Evolutionary conservation across 2,329 filamentous ascomycete genomes (phyloP), one percentile per base, ranked within the genome.

Genomic region (Fusarium sp.): DNA sequence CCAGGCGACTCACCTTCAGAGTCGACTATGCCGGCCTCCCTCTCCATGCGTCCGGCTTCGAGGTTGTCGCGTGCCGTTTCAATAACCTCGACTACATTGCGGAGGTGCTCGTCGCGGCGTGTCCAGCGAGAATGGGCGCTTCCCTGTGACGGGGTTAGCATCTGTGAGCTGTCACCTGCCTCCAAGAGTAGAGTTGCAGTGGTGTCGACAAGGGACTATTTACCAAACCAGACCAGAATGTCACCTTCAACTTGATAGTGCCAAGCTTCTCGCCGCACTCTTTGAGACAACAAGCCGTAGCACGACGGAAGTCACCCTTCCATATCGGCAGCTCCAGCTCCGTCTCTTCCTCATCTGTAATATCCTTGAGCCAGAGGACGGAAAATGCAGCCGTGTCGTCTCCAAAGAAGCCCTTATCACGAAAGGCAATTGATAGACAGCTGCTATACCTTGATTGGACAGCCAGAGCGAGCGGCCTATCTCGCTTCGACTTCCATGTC

Each of bases 361-460:
- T 84, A n/a, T 94, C 90, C 72, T 90, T 89, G 20, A 94, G 85
- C 92, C 92, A 94, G 2, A 93, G 82, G 3, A 93, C 86, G 8
- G 88, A 87, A 75, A 93, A 92, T 0, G 90, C 92, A 2, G 86
- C 83, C 0, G 89, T 90, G 65, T 86, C 88, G 60, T 92, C 89
- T 79, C 39, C 89, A 77, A 59, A 88, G 64, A 81, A 64, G 18
- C 76, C 72, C 27, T 82, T 82, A 31, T 83, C 74, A 9, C 84
- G 84, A 64, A 89, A 89, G 67, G 89, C 86, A 48, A 91, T 87
- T 74, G 93, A 92, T 76, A 89, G 31, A 85, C 85, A 83, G 73
- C 79, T 83, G 71, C 76, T 80, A 29, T 93, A 93, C 35, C 92
- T 88, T 71, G 89, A 89, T 33, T 88, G 85, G 1, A 92, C 88